Evolutionary conservation across 495 filamentous ascomycete species (phyloP).

Genomic region (Annulohypoxylon moriforme): DNA sequence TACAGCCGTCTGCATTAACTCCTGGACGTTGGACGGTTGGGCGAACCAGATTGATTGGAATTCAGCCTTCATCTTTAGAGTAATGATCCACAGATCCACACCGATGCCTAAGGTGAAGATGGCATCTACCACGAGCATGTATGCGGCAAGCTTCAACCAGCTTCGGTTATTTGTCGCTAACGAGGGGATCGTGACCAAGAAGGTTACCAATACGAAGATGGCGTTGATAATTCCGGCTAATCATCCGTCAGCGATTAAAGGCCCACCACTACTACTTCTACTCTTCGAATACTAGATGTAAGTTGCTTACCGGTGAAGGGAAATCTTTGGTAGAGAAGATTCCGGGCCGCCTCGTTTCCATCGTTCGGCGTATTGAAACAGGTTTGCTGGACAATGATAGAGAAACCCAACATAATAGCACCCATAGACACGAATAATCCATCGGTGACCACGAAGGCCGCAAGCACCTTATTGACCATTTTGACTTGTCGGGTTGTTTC

Average conservation of each 20-base stretch:
- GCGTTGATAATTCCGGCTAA: conserved; percentile 74
- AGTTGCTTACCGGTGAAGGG: conserved; percentile 66
- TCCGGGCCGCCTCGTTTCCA: conserved; percentile 67
- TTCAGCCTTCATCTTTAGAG: conserved; percentile 69
- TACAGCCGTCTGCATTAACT: conserved; percentile 73
- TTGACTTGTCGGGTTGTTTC: conserved; percentile 37
- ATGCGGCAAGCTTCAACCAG: conserved; percentile 70
- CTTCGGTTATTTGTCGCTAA: conserved; percentile 67
- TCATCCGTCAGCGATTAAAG: conserved; percentile 41
- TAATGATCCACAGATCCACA: conserved; percentile 75
- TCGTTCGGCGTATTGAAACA: conserved; percentile 58
- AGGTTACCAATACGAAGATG: conserved; percentile 67
- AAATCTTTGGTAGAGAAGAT: conserved; percentile 70
- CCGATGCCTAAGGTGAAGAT: conserved; percentile 74
- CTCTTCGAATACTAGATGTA: neutral
- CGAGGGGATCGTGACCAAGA: conserved; percentile 67
- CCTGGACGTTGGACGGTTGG: conserved; percentile 65
- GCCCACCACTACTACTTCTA: neutral
- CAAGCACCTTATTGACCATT: conserved; percentile 69
- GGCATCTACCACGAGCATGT: conserved; percentile 68
- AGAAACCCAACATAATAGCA: conserved; percentile 70
- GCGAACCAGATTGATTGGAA: conserved; percentile 65
- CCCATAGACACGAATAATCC: conserved; percentile 72
- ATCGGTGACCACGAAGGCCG: conserved; percentile 67
- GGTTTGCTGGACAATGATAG: conserved; percentile 66